phyloP scores from a whole-genome alignment of 2,329 filamentous ascomycete genomes.

The Kalaharituber pfeilii region DNA sequence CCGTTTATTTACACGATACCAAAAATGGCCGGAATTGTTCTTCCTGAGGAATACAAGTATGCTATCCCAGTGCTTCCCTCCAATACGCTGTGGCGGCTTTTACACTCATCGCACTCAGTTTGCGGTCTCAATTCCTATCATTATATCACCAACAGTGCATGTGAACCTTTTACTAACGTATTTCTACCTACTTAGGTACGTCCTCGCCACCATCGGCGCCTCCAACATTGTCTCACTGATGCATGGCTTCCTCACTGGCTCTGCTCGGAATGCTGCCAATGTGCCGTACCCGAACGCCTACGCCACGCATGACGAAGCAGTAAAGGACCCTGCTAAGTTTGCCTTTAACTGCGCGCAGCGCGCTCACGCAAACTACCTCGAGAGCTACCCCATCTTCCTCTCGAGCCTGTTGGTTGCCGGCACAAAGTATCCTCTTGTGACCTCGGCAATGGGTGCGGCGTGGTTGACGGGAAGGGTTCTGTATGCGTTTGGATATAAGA shows the following conservation, averaged over 20 bases:
- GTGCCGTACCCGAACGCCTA: conserved; percentile 41
- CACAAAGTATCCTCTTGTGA: conserved; percentile 35
- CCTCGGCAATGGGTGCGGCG: conserved; percentile 34
- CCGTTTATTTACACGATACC: too few species aligned
- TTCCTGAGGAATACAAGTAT: too few species aligned
- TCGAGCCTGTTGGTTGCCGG: conserved; percentile 32
- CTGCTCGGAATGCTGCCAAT: conserved; percentile 36
- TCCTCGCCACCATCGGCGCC: conserved; percentile 40
- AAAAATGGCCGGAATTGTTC: too few species aligned
- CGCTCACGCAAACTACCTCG: conserved; percentile 45
- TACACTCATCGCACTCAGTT: too few species aligned
- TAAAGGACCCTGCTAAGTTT: conserved; percentile 38
- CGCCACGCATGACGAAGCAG: conserved; percentile 37
- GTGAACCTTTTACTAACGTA: too few species aligned
- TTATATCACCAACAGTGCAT: too few species aligned
- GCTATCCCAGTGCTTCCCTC: too few species aligned
- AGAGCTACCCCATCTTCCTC: conserved; percentile 41
- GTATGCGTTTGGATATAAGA: conserved; percentile 41
- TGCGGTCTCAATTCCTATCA: too few species aligned
- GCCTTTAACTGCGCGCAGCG: conserved; percentile 50
- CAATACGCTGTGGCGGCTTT: too few species aligned
- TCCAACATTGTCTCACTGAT: conserved; percentile 41
- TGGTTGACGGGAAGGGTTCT: conserved; percentile 39
- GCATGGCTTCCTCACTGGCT: conserved; percentile 34
- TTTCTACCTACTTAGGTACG: conserved; percentile 39